Evolutionary conservation across 225 moss, liverwort and hornwort genomes (phyloP).

Genomic region (Anthoceros angustus): DNA sequence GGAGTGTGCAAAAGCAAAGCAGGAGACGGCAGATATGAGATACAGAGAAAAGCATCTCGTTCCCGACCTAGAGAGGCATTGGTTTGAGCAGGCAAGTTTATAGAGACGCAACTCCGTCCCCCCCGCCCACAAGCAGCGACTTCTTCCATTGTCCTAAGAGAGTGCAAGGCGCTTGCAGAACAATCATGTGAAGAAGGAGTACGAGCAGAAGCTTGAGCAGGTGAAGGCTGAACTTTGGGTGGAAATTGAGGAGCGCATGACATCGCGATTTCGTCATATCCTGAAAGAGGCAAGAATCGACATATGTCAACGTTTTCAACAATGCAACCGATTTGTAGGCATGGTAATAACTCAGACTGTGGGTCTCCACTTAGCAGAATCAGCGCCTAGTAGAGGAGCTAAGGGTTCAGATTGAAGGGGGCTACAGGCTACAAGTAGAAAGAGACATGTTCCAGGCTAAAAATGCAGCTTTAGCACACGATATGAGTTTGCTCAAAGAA

Average conservation of each 20-base stretch:
- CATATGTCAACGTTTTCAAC: too few species aligned
- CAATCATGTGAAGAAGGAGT: background rate
- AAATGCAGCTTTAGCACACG: constrained; percentile 24
- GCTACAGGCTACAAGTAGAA: constrained; percentile 29
- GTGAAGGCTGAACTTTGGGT: background rate
- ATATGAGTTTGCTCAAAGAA: constrained; percentile 29
- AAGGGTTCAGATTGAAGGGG: constrained; percentile 31
- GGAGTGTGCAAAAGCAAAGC: constrained; percentile 1
- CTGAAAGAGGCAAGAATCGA: background rate
- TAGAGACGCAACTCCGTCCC: background rate
- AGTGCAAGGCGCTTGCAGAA: background rate
- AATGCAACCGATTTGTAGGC: too few species aligned
- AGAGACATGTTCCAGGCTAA: constrained; percentile 22
- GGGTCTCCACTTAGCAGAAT: too few species aligned
- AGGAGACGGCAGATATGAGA: background rate
- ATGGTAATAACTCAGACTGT: too few species aligned
- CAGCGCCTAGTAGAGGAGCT: constrained; percentile 40
- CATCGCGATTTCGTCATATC: background rate
- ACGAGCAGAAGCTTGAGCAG: background rate
- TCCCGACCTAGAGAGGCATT: background rate
- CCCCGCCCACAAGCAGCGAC: too few species aligned
- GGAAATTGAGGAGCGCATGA: background rate
- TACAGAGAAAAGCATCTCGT: constrained; percentile 4
- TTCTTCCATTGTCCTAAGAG: too few species aligned
- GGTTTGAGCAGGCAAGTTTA: background rate